A percentile compares a stretch with the other conserved stretches of the same genome.
Conservation (phyloP, 352 stramenopile species). For the Pythium pectinolyticum region DNA sequence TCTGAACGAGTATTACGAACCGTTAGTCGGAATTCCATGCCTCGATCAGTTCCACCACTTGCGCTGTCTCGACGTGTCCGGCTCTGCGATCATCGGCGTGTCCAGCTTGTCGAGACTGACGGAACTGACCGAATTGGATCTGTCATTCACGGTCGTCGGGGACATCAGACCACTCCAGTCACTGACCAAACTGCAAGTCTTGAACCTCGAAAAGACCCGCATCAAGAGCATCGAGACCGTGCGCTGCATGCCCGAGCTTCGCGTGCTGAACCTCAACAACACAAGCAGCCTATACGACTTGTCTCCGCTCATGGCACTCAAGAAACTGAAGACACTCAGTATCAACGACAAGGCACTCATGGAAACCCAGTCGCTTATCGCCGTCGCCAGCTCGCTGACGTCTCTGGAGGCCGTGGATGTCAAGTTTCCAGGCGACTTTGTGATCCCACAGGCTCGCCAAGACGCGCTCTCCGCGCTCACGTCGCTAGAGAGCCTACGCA, state of each 20-base stretch:
- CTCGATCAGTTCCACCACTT: conserved; percentile 2
- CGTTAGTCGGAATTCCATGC: neutral
- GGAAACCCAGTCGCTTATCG: conserved; percentile 11
- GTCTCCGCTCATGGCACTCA: conserved; percentile 4
- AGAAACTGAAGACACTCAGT: conserved; percentile 13
- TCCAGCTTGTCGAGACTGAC: conserved; percentile 1
- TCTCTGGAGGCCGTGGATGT: conserved; percentile 19
- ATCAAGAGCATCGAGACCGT: conserved; percentile 20
- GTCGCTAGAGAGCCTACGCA: neutral
- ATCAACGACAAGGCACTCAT: conserved; percentile 22
- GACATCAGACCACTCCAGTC: conserved; percentile 14
- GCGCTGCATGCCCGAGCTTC: conserved; percentile 11
- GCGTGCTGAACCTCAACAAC: conserved; percentile 18
- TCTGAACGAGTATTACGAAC: conserved; percentile 9
- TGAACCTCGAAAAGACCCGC: conserved; percentile 19
- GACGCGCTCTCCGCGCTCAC: neutral
- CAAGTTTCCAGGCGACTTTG: neutral
- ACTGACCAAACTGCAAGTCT: conserved; percentile 11
- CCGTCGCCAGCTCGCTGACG: conserved; percentile 7
- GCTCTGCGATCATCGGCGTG: conserved; percentile 19
- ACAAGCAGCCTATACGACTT: conserved; percentile 6
- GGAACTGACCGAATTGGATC: conserved; percentile 6
- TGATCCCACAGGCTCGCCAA: neutral
- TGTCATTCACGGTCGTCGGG: conserved; percentile 19
- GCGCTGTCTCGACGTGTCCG: conserved; percentile 16